These are phyloP conservation scores for Grigorovia humatica DNA, from an alignment of 805 yeast genomes.

Conservation along the genomic window DNA sequence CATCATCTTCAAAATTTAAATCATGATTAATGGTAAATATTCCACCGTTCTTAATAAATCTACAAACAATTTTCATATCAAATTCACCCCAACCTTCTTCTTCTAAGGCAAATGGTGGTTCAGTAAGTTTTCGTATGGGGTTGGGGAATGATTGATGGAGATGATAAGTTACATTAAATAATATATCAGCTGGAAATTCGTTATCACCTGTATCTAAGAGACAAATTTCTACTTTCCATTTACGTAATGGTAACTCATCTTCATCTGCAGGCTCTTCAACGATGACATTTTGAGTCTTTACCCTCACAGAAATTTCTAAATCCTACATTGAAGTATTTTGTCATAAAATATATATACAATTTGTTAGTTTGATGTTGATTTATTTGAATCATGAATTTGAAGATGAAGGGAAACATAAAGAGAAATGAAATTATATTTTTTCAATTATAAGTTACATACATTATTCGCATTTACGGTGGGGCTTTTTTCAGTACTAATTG, in stretches of 20 bases:
- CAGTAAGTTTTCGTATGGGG: conserved; percentile 63
- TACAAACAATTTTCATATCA: conserved; percentile 67
- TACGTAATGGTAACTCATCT: conserved; percentile 80
- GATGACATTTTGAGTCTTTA: conserved; percentile 76
- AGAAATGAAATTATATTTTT: background rate
- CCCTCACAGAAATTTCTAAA: conserved; percentile 59
- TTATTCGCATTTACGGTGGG: background rate
- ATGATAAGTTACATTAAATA: conserved; percentile 79
- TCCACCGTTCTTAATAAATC: conserved; percentile 69
- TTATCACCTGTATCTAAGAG: conserved; percentile 69
- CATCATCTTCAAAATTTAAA: conserved; percentile 64
- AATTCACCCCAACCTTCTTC: conserved; percentile 99
- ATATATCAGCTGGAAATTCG: conserved; percentile 68
- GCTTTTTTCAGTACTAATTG: background rate
- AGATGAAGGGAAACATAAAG: background rate
- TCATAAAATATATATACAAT: no score
- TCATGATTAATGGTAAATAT: conserved; percentile 76
- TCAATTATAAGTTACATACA: background rate
- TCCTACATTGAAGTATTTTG: background rate
- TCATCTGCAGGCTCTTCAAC: conserved; percentile 31
- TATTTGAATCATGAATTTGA: no score
- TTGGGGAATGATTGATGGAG: conserved; percentile 87
- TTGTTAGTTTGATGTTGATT: background rate
- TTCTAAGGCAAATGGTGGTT: conserved; percentile 71
- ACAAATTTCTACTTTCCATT: conserved; percentile 71